Conservation (phyloP, 2,329 filamentous ascomycete genomes). For the Colletotrichum eremochloae region DNA sequence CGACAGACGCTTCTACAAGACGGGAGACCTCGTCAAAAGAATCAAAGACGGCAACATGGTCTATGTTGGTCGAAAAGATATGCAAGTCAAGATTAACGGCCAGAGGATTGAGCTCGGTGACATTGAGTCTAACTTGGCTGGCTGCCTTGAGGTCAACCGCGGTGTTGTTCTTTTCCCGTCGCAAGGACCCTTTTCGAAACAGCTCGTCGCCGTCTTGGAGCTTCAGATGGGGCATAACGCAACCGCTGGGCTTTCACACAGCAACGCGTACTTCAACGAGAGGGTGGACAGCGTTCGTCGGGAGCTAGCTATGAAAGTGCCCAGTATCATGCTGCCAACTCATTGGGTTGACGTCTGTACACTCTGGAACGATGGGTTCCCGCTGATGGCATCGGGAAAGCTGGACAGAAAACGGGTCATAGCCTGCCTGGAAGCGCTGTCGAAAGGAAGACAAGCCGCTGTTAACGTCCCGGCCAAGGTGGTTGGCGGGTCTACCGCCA, state of each 20-base stretch:
- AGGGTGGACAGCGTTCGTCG: not conserved
- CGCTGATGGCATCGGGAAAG: slow-evolving; percentile 1
- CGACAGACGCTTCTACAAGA: slow-evolving; percentile 54
- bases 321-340: slow-evolving; percentile 20
- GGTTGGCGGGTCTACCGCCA: not conserved
- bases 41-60: slow-evolving; percentile 35
- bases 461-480: not conserved
- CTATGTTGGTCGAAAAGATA: slow-evolving; percentile 44
- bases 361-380: not conserved
- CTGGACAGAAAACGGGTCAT: not conserved
- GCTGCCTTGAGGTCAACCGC: not conserved
- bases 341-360: slow-evolving; percentile 15
- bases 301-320: slow-evolving; percentile 10
- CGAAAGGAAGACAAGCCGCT: not conserved
- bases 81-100: slow-evolving; percentile 45
- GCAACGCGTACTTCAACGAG: not conserved
- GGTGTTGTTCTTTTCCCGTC: slow-evolving; percentile 23
- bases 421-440: not conserved
- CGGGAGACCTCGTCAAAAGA: slow-evolving; percentile 57
- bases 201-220: slow-evolving; percentile 26
- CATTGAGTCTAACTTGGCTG: slow-evolving; percentile 37
- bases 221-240: not conserved
- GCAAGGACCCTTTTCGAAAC: not conserved
- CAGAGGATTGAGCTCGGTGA: slow-evolving; percentile 46
- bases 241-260: not conserved